Percentiles rank a stretch among this genome's conserved stretches.
These are phyloP conservation scores for Paspalum notatum DNA, from an alignment of 176 grass and related monocot genomes.

Conservation along the genomic window DNA sequence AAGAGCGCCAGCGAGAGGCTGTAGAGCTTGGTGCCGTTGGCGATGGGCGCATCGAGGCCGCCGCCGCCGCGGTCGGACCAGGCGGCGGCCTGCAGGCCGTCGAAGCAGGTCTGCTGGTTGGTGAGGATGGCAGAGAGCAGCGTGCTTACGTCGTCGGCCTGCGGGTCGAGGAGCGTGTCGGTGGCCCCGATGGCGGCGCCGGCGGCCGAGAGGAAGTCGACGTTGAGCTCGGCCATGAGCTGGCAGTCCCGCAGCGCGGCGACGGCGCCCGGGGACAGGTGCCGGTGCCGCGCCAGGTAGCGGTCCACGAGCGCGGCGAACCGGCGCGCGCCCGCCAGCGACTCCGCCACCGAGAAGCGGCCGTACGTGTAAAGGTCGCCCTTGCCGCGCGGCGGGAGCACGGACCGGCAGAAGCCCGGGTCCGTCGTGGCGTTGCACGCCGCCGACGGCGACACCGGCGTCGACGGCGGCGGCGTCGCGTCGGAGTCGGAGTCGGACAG, in stretches of 20 bases:
- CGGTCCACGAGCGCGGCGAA: constrained; percentile 55
- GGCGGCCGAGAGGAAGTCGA: constrained; percentile 68
- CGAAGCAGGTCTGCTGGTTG: constrained; percentile 85
- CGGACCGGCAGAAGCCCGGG: constrained; percentile 62
- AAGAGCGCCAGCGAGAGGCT: constrained; percentile 83
- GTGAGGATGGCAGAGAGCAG: constrained; percentile 88
- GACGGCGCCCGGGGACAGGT: constrained; percentile 51
- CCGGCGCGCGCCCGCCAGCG: constrained; percentile 62
- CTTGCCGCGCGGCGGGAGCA: constrained; percentile 51
- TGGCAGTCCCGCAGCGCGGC: constrained; percentile 71
- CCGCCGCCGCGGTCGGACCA: constrained; percentile 50
- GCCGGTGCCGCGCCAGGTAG: constrained; percentile 51
- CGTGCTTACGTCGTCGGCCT: constrained; percentile 69
- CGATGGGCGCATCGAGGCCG: constrained; percentile 53
- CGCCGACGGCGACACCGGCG: constrained; percentile 44
- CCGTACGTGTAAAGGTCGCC: constrained; percentile 74
- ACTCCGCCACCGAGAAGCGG: constrained; percentile 71
- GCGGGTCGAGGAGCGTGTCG: constrained; percentile 64
- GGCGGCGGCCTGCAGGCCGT: constrained; percentile 56
- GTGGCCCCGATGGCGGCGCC: constrained; percentile 45
- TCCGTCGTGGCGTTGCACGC: constrained; percentile 73
- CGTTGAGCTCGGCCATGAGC: constrained; percentile 74
- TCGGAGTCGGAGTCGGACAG: constrained; percentile 30
- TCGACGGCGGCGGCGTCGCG: constrained; percentile 43
- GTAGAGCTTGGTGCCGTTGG: constrained; percentile 73